Base-by-base conservation (phyloP, 2,329 filamentous ascomycete genomes). In the Venturia pyrina region DNA sequence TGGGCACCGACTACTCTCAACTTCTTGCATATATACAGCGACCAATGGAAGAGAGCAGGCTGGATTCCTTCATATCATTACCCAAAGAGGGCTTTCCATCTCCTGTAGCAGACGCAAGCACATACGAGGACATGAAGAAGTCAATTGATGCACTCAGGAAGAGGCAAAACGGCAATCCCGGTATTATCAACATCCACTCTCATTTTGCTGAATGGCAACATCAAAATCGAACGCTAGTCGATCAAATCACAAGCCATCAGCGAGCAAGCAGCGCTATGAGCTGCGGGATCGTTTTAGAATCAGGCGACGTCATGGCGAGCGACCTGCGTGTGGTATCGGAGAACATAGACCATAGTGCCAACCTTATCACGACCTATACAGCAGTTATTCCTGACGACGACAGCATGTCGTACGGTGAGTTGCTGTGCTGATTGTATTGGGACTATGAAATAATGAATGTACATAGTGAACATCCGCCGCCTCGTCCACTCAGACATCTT, bases 11-110 rank as follows among this genome's bases (percentile, higher is more conserved):
- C 69, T 84, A 89, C 62, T 80, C 81, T 19, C 87, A 87, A 66
- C 86, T 96, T 0, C 76, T 96, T 10, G 82, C 85, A 0, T 97
- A 97, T 72, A 89, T 98, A 46, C 83, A 89, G 69, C 83, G 84
- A 37, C 87, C 88, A 44, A 80, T 96, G 69, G 83, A 81, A 0
- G 80, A 81, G 43, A 92, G 88, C 70, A 87, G 86, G 5, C 77
- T 96, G 4, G 80, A 81, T 28, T 75, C 82, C 10, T 91, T 86
- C 70, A 83, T 90, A 62, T 77, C 78, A 65, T 80, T 34, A 7
- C 32, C 81, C 5, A 75, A 73, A 37, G 67, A 72, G 24, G 59
- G 2, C 65, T 24, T 64, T 66, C 5, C 66, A 65, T 44, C 2
- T 63, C 37, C 5, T 66, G 67, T 43, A 50, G 60, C 7, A 62